Percentiles rank a stretch among this genome's conserved stretches.
These are phyloP conservation scores for Wickerhamiella occidentalis DNA, from an alignment of 805 yeast genomes.

Conservation along the genomic window DNA sequence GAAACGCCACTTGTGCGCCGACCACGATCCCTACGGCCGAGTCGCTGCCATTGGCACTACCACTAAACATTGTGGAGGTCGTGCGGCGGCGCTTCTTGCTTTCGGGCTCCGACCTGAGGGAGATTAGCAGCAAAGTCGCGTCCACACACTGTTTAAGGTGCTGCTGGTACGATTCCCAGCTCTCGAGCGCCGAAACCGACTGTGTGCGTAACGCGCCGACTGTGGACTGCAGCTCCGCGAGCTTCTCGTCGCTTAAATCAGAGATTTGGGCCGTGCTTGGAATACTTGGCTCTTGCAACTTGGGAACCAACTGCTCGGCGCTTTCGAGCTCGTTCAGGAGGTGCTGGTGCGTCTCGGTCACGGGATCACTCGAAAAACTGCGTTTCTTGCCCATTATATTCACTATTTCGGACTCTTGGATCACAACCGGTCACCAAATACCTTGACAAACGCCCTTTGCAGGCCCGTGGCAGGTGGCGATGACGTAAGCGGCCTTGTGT, in stretches of 20 bases:
- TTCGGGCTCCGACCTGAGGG: slow-evolving; percentile 17
- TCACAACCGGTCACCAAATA: slow-evolving; percentile 25
- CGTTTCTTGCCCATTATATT: background rate
- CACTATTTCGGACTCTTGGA: background rate
- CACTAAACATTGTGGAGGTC: slow-evolving; percentile 3
- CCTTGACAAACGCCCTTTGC: slow-evolving; percentile 24
- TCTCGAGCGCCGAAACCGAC: slow-evolving; percentile 7
- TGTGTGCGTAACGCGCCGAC: slow-evolving; percentile 1
- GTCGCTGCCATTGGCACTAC: background rate
- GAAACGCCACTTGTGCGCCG: slow-evolving; percentile 83
- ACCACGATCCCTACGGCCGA: slow-evolving; percentile 27
- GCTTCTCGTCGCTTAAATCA: slow-evolving; percentile 7
- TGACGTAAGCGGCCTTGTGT: slow-evolving; percentile 48
- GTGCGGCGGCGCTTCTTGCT: slow-evolving; percentile 18
- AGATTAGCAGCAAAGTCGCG: slow-evolving; percentile 17
- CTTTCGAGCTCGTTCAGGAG: background rate
- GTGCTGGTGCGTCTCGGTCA: slow-evolving; percentile 11
- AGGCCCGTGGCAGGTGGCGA: slow-evolving; percentile 51
- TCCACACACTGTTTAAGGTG: slow-evolving; percentile 21
- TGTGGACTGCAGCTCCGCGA: background rate
- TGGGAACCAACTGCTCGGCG: slow-evolving; percentile 1
- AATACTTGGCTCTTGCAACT: slow-evolving; percentile 5
- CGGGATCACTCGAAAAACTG: slow-evolving; percentile 10
- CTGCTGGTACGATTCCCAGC: slow-evolving; percentile 19
- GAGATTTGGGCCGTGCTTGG: background rate